Base-by-base conservation (phyloP, 2,329 filamentous ascomycete genomes). In the Fusarium sambucinum region DNA sequence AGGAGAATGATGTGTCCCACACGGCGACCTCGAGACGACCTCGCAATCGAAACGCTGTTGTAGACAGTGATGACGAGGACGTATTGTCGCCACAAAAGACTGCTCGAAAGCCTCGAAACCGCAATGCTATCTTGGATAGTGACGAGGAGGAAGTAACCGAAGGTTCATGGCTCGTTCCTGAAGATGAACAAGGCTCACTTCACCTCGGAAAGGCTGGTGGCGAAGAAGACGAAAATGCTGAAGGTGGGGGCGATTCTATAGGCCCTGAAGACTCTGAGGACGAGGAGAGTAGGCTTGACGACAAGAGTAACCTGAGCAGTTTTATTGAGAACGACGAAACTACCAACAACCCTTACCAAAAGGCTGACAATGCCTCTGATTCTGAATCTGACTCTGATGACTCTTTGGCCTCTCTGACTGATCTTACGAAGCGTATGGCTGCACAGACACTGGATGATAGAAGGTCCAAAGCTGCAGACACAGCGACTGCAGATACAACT, bases 161-260 rank as follows among this genome's bases (percentile, higher is more conserved):
- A 59, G 92, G 88, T 14, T 91, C 92, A 71, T 97, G 94, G 94
- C 83, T 97, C 41, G 92, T 94, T 5, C 85, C 89, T 0, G 89
- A 91, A 59, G 84, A 87, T 12, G 84, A 96, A 74, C 89, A 86
- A 44, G 83, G 85, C 0, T 75, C 83, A 1, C 75, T 89, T 6
- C 82, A 83, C n/a, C 83, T 94, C 17, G 92, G 92, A 47, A 91
- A 90, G 75, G 91, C 92, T 44, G 93, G 93, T n/a, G 93, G 92
- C 6, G 87, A 88, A n/a, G 91, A 93, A 53, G 93, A 97, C 66
- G 93, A 97, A 77, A 88, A 97, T 75, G 92, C 91, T 4, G 94
- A 97, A 76, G 93, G 93, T 3, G 93, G 91, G 5, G 94, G 93
- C 23, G 92, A 96, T 58, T 93, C 88, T 77, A 84, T 97, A 50